Percentiles rank a stretch among this genome's conserved stretches.
Evolutionary conservation across 768 basidiomycete genomes (phyloP).

Genomic region (Calvatia gigantea): DNA sequence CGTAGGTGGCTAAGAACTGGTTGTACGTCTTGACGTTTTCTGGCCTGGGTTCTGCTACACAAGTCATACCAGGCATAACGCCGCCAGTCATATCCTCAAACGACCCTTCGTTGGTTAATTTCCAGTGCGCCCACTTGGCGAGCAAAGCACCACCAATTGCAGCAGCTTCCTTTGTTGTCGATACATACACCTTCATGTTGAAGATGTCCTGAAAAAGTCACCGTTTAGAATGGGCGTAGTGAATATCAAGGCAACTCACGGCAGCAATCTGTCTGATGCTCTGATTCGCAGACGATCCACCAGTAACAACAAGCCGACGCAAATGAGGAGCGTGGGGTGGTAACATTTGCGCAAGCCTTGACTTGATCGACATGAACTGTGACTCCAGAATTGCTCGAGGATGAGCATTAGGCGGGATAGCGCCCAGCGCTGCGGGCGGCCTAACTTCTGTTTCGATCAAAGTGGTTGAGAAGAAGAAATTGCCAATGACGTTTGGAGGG

Average conservation of each 20-base stretch:
- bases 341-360: conserved; percentile 66
- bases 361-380: conserved; percentile 78
- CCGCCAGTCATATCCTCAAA: conserved; percentile 65
- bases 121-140: conserved; percentile 73
- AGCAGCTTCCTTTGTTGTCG: conserved; percentile 64
- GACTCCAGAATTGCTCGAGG: conserved; percentile 81
- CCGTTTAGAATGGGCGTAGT: neutral
- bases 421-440: conserved; percentile 25
- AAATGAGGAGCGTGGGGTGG: conserved; percentile 52
- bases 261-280: conserved; percentile 73
- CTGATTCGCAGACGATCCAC: conserved; percentile 73
- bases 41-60: conserved; percentile 56
- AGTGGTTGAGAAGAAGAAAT: conserved; percentile 53
- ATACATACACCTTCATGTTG: conserved; percentile 68
- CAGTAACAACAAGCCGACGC: conserved; percentile 70
- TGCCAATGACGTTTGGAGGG: conserved; percentile 71
- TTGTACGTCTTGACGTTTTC: conserved; percentile 50
- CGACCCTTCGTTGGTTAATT: conserved; percentile 38
- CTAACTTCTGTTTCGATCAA: conserved; percentile 22
- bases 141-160: conserved; percentile 70
- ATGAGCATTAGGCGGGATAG: conserved; percentile 46
- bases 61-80: conserved; percentile 48
- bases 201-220: conserved; percentile 56
- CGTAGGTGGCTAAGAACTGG: conserved; percentile 48
- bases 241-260: conserved; percentile 24